phyloP scores from a whole-genome alignment of 768 basidiomycete genomes.

The Leccinum ochraceum region DNA sequence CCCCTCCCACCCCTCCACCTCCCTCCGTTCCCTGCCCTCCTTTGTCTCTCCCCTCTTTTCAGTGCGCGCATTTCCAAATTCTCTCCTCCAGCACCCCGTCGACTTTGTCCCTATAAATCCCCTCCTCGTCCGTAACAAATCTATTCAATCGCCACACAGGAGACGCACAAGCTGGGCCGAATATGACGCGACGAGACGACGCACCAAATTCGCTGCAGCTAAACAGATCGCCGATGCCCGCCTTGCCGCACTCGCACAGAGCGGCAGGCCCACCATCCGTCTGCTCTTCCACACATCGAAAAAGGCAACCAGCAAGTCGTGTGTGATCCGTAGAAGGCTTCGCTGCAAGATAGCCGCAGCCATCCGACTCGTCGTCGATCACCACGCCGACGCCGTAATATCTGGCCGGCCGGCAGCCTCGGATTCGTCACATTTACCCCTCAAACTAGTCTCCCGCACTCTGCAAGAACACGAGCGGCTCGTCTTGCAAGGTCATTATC shows the following conservation, averaged over 20 bases:
- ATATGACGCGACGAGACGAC: constrained; percentile 1
- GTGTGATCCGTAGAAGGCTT: constrained; percentile 22
- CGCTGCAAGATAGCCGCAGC: constrained; percentile 23
- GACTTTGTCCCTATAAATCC: constrained; percentile 19
- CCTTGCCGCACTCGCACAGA: constrained; percentile 6
- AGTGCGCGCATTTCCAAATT: background rate
- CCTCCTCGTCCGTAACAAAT: constrained; percentile 7
- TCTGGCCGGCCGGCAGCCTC: background rate
- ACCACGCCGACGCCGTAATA: constrained; percentile 13
- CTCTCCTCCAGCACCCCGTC: background rate
- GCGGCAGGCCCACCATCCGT: constrained; percentile 14
- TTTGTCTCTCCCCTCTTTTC: constrained; percentile 21
- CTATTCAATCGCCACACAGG: background rate
- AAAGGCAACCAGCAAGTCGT: constrained; percentile 27
- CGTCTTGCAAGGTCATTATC: too few relatives aligned
- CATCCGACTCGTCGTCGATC: constrained; percentile 21
- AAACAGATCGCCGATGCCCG: constrained; percentile 9
- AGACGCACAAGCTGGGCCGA: background rate
- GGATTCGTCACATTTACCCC: too few relatives aligned
- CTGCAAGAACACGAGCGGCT: too few relatives aligned
- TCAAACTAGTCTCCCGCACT: too few relatives aligned
- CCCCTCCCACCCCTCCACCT: constrained; percentile 21
- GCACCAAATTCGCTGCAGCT: background rate
- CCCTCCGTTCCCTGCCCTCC: constrained; percentile 16
- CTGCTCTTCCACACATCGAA: constrained; percentile 25